A percentile compares a stretch with the other conserved stretches of the same genome.
Conservation (phyloP, 106 monocot species). For the Acorus calamus region DNA sequence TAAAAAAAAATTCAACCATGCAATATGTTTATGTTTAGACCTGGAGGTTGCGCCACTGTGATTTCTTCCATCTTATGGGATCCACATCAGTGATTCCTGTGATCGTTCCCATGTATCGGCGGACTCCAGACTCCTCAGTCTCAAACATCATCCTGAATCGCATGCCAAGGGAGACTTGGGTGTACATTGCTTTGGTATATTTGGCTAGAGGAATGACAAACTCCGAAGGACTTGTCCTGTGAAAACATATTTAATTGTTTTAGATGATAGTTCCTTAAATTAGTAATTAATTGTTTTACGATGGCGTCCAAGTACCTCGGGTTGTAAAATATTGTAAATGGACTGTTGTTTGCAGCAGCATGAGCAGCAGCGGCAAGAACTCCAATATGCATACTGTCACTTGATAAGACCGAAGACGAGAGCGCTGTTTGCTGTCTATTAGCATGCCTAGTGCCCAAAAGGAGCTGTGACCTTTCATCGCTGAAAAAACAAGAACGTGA, state of each 20-base stretch:
- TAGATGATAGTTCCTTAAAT: no score
- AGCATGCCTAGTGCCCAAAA: no score
- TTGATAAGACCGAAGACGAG: no score
- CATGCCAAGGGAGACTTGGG: conserved; percentile 26
- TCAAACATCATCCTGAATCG: conserved; percentile 32
- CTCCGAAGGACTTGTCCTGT: conserved; percentile 28
- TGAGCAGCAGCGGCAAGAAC: conserved; percentile 29
- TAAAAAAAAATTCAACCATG: no score
- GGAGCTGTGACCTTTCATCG: no score
- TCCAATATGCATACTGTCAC: conserved; percentile 31
- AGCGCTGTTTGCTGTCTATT: no score
- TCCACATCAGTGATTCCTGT: conserved; percentile 29
- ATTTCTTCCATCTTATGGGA: conserved; percentile 23
- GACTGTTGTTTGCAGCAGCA: conserved; percentile 27
- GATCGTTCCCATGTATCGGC: conserved; percentile 26
- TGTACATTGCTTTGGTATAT: conserved; percentile 24
- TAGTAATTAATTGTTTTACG: no score
- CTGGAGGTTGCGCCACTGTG: conserved; percentile 31
- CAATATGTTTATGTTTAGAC: neutral
- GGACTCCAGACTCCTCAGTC: conserved; percentile 18
- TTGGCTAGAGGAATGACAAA: conserved; percentile 26
- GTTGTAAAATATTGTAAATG: conserved; percentile 26
- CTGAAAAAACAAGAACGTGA: no score
- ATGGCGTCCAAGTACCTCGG: conserved; percentile 9
- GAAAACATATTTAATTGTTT: neutral